Base-by-base conservation (phyloP, 495 filamentous ascomycete genomes). In the Evernia prunastri region DNA sequence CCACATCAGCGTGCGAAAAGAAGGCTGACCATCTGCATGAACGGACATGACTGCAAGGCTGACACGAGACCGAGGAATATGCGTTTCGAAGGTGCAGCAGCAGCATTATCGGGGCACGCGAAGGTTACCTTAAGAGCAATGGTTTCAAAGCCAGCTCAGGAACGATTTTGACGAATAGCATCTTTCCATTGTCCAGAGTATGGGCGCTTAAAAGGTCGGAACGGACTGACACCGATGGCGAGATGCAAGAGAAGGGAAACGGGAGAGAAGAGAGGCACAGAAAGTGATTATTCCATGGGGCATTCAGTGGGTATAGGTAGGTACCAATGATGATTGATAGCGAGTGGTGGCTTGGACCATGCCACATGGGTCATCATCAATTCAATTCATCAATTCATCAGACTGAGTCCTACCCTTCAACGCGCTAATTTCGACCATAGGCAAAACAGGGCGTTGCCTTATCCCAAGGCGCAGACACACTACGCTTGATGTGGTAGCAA, bases 391-490 rank as follows among this genome's bases (percentile, higher is more conserved):
- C n/a, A n/a, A n/a, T n/a, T 18, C 51, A 12, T 20, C 27, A n/a
- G 29, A 54, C 12, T 53, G 27, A 54, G 51, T 54, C 51, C 29
- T n/a, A 54, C 29, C 29, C 29, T 54, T 29, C 29, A 29, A 8
- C 29, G 29, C 51, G 51, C 51, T 33, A 54, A 13, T 31, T 2
- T 63, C 27, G 45, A 17, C 0, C 12, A 42, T 13, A 42, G 60
- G 60, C 60, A 62, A 63, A 63, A 57, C 1, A 0, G 53, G 61
- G 61, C 61, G 60, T 56, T 5, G 17, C 20, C 20, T 23, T 54
- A 54, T 29, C 42, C 18, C 18, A 27, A 18, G 27, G n/a, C 51
- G 61, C 61, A 63, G 54, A 6, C 37, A 2, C 2, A 36, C 61
- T 10, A 63, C 15, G 2, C 61, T 42, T 33, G 13, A 57, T 57